Conservation (phyloP, 306 rosid species). For the Fragaria vesca region DNA sequence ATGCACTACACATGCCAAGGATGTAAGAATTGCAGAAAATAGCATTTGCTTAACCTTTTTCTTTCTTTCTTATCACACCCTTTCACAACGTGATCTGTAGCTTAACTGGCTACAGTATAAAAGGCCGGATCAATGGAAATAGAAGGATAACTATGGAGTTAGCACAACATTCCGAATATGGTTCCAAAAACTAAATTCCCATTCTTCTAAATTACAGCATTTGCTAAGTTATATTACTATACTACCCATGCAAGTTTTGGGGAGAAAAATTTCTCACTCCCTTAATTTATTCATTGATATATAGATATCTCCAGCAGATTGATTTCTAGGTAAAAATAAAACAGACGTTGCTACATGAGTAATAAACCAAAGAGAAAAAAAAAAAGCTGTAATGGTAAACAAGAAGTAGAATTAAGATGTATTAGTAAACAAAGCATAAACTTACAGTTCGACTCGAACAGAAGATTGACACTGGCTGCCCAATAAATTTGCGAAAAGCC, state of each 20-base stretch:
- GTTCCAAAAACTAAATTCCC: neutral
- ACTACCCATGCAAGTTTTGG: neutral
- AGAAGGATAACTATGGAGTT: neutral
- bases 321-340: neutral
- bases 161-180: neutral
- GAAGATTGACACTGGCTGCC: conserved; percentile 66
- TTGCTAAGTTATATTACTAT: neutral
- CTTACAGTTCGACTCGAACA: conserved; percentile 95
- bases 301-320: neutral
- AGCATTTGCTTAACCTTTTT: neutral
- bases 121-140: neutral
- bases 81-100: neutral
- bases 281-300: too few relatives aligned
- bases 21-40: neutral
- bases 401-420: neutral
- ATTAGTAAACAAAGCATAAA: neutral
- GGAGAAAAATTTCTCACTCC: neutral
- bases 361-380: neutral
- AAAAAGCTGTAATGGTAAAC: neutral
- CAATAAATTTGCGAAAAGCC: conserved; percentile 82
- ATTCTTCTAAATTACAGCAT: neutral
- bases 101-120: neutral
- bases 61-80: neutral
- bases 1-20: neutral
- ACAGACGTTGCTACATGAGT: neutral